phyloP scores from a whole-genome alignment of 805 yeast species.

The Kregervanrija fluxuum region DNA sequence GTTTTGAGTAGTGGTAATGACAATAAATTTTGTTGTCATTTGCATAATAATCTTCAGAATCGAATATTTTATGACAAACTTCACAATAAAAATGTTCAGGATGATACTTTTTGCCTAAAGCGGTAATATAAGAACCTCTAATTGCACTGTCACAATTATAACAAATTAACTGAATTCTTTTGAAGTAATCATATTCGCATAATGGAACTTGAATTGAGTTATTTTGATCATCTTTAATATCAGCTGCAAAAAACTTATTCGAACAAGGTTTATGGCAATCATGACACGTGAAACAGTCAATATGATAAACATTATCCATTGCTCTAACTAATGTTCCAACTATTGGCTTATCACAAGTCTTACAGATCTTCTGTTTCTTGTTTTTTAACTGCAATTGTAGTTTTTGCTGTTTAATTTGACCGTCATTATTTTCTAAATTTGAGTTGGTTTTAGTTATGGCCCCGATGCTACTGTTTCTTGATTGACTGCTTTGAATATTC shows the following conservation, averaged over 20 bases:
- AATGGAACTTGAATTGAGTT: slow-evolving; percentile 46
- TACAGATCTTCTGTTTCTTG: slow-evolving; percentile 36
- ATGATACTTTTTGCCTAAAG: slow-evolving; percentile 86
- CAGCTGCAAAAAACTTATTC: slow-evolving; percentile 82
- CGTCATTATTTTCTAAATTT: too few species aligned
- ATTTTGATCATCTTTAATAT: slow-evolving; percentile 25
- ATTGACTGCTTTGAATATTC: too few species aligned
- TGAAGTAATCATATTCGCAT: slow-evolving; percentile 91
- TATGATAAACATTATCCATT: slow-evolving; percentile 69
- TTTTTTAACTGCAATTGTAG: background rate
- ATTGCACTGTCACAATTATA: slow-evolving; percentile 77
- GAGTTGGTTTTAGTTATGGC: too few species aligned
- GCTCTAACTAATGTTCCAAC: slow-evolving; percentile 84
- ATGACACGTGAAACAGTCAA: slow-evolving; percentile 78
- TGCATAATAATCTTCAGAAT: slow-evolving; percentile 89
- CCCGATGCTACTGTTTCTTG: too few species aligned
- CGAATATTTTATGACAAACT: slow-evolving; percentile 79
- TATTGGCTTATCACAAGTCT: slow-evolving; percentile 45
- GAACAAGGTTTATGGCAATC: slow-evolving; percentile 82
- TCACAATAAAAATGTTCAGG: slow-evolving; percentile 93
- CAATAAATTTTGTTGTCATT: slow-evolving; percentile 79
- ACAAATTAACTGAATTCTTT: slow-evolving; percentile 79
- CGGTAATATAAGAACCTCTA: slow-evolving; percentile 90
- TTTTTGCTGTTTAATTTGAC: background rate
- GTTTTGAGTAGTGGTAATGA: slow-evolving; percentile 84